Evolutionary conservation across 768 basidiomycete species (phyloP).

Genomic region (Phallus indusiatus): DNA sequence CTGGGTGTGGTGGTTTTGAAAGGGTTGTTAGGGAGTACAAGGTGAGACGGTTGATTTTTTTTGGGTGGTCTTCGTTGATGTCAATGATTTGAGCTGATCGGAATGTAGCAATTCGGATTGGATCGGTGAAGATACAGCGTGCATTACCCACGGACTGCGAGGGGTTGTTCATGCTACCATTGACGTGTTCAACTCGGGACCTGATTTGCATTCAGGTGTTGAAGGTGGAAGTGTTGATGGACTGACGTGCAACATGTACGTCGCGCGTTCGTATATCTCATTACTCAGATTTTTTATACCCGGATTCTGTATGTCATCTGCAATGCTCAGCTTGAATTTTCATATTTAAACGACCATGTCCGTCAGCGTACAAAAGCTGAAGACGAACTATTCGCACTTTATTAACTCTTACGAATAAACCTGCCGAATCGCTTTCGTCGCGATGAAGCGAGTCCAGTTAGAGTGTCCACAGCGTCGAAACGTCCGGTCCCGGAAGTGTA

Average conservation of each 20-base stretch:
- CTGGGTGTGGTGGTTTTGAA: constrained; percentile 77
- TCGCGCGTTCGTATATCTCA: not conserved
- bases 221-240: constrained; percentile 84
- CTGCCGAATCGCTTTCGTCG: constrained; percentile 59
- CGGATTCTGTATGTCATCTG: constrained; percentile 72
- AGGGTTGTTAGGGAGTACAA: constrained; percentile 70
- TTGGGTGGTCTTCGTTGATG: no score
- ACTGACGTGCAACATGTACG: constrained; percentile 89
- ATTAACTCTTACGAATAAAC: constrained; percentile 54
- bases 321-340: not conserved
- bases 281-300: constrained; percentile 38
- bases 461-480: constrained; percentile 77
- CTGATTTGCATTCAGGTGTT: constrained; percentile 88
- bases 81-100: no score
- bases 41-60: constrained; percentile 43
- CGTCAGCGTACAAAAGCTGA: constrained; percentile 61
- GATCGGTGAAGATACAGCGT: constrained; percentile 88
- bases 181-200: constrained; percentile 58
- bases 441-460: constrained; percentile 89
- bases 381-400: constrained; percentile 58
- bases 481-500: constrained; percentile 74
- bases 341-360: constrained; percentile 48
- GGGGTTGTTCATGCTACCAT: constrained; percentile 88
- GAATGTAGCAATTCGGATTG: constrained; percentile 80
- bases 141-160: constrained; percentile 89